Evolutionary conservation across 768 basidiomycete genomes (phyloP).

Genomic region (Phlebiopsis flavidoalba): DNA sequence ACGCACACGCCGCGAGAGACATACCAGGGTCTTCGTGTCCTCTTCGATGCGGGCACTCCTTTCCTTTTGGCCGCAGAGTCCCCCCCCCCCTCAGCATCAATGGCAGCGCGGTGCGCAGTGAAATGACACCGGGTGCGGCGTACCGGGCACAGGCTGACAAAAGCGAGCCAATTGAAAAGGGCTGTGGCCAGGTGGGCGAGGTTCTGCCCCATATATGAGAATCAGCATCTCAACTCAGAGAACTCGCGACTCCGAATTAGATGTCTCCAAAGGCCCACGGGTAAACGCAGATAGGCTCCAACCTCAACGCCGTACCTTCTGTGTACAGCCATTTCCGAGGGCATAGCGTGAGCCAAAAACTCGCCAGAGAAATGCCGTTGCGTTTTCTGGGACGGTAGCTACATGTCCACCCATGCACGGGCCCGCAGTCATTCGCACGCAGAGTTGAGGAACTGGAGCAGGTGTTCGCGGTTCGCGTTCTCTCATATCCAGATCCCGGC

Average conservation of each 20-base stretch:
- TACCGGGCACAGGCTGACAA: neutral
- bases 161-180: neutral
- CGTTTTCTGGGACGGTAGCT: neutral
- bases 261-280: neutral
- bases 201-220: neutral
- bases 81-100: too few species aligned
- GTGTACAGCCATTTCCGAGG: neutral
- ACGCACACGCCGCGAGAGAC: neutral
- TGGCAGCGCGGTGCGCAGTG: neutral
- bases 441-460: constrained; percentile 53
- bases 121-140: neutral
- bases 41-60: neutral
- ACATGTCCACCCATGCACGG: neutral
- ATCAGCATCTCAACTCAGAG: neutral
- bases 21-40: neutral
- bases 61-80: neutral
- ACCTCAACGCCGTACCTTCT: neutral
- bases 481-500: constrained; percentile 49
- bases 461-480: constrained; percentile 50
- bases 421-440: constrained; percentile 31
- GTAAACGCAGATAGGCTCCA: neutral
- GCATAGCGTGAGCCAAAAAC: neutral
- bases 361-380: neutral
- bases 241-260: neutral
- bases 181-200: neutral